Evolutionary conservation across 768 basidiomycete species (phyloP), one percentile per base, ranked within the genome.

Genomic region (Suillus paluster): DNA sequence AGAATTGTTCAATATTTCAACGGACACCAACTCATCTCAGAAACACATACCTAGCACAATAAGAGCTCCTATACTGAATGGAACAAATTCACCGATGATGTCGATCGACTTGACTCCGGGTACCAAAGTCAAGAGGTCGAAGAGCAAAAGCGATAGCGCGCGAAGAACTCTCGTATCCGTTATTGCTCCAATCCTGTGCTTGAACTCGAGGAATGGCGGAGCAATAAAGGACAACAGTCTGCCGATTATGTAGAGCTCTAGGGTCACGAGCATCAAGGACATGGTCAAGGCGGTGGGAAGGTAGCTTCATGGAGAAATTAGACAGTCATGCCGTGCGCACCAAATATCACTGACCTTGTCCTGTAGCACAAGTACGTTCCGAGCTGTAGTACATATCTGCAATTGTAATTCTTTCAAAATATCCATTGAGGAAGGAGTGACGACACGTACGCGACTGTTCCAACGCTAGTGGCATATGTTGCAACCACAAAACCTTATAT

Each of bases 91-190:
- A 0, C 71, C 79, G 6, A 82, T 49, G 10, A 77, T 61, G 50
- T 72, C 75, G n/a, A 78, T 77, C 42, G 64, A 62, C 5, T 70
- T 68, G 15, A 74, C 71, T 42, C 70, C 68, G 30, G 81, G 79
- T 4, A 77, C 78, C 39, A 81, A 59, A 2, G 76, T 78, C n/a
- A 81, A 60, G 17, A 81, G 59, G 41, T 84, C 81, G 2, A 83
- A 70, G 10, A 81, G 46, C 33, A 84, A 50, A n/a, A 84, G 74
- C 38, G 80, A 77, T n/a, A 74, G 19, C 4, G 75, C 73, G 50
- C 76, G 71, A 19, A 73, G 62, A 25, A 80, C 66, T 21, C 73
- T 67, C 21, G 73, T 61, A 63, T 79, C 78, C 44, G 60, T 60
- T 8, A 78, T 38, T 58, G 58, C 64, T 56, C 61, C 58, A 58